Base-by-base conservation (phyloP, 306 rosid species). In the Citrullus amarus region DNA sequence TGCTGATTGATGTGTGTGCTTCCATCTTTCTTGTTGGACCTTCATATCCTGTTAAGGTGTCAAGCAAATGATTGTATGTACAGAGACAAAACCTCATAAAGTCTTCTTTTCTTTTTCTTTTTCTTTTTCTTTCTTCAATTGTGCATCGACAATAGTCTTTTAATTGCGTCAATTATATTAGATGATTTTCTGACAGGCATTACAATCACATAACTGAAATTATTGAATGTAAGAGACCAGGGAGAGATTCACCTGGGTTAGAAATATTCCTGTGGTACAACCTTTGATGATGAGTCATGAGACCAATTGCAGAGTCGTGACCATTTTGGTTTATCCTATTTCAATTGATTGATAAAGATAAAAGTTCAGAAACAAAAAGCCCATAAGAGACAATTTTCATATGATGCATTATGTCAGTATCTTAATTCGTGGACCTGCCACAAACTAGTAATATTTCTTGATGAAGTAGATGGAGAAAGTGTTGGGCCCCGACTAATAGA, bases 321-420 rank as follows among this genome's bases (percentile, higher is more conserved):
- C 88, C 96, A 84, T 94, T 94, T 78, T 92, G 84, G 80, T 92
- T 94, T 66, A 90, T 92, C 91, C 92, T 92, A 68, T 67, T 80
- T 88, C 92, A 89, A 86, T 69, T 41, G 54, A 82, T n/a, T 83
- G 73, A 67, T 43, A 83, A 67, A 15, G 43, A 75, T 65, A 11
- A 69, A 46, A 44, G 8, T 53, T 16, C n/a, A 53, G 38, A 13
- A 20, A 34, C 9, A 69, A 32, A 46, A 44, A 1, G 28, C 28
- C 28, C 28, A 25, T 0, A 25, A 25, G 28, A 25, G 28, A 25
- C 28, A 25, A 25, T 25, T 25, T 25, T 25, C 28, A 25, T 25
- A 25, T 25, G 28, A 25, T 25, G 28, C 28, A 25, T 25, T 25
- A 25, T 25, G 28, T 25, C 28, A 25, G 28, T 25, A 25, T 25